Base-by-base conservation (phyloP, 352 stramenopile species). In the Phytophthora pseudosyringae region DNA sequence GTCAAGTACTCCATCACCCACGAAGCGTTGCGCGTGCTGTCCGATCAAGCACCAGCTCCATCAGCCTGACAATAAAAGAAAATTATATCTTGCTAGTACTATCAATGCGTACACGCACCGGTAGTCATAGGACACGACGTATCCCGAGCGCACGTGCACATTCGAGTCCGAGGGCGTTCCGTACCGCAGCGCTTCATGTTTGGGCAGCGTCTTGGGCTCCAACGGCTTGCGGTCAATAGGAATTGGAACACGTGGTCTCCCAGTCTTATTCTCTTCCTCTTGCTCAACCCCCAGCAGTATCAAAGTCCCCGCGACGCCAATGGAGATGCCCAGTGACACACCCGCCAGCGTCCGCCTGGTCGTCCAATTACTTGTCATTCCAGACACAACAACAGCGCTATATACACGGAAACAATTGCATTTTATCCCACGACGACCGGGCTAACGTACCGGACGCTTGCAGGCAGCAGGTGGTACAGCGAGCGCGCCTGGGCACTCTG, bases 1-100 rank as follows among this genome's bases (percentile, higher is more conserved):
- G 86, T 95, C 49, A 97, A 53, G 52, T 83, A 78, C 69, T 97
- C 89, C 61, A 96, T 73, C 35, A 96, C 90, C 89, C 89, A 97
- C 50, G 85, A 81, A 6, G 89, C 74, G 59, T 96, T 96, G 21
- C 90, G 81, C 31, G 87, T 92, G 35, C 90, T 94, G 35, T 5
- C 25, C 58, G 12, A 32, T 28, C 13, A 48, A 48, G 21, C 43
- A 43, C 13, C 18, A 57, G 0, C 29, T 8, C 15, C 21, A 46
- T 45, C 33, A 57, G 21, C 32, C 5, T 11, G 10, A 26, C 36
- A 57, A 36, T n/a, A 18, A 35, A 35, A 21, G 21, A 21, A 21
- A 21, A 21, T 21, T 2, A 21, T 21, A 21, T 21, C 21, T 21
- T 21, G 21, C 21, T 21, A 21, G 21, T 21, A 21, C 21, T 21